Percentiles rank a stretch among this genome's conserved stretches.
These are phyloP conservation scores for Tetrahymena borealis DNA, from an alignment of 73 alveolate genomes.

Conservation along the genomic window DNA sequence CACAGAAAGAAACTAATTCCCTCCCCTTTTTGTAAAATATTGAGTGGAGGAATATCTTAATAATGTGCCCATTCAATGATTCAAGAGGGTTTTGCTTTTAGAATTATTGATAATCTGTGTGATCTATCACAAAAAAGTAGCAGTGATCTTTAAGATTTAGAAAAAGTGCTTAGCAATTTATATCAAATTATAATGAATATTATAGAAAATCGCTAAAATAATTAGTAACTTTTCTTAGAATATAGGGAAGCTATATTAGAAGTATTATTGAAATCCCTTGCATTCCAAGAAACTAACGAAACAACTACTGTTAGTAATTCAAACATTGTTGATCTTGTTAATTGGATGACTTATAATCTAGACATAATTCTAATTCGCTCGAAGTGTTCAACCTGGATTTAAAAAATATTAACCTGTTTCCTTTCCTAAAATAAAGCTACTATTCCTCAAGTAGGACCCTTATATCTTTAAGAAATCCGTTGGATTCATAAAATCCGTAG, in stretches of 20 bases:
- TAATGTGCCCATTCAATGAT: background rate
- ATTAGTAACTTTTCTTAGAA: background rate
- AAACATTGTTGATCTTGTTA: background rate
- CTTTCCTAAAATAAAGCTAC: background rate
- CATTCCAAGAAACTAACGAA: background rate
- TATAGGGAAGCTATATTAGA: background rate
- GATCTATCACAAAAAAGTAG: background rate
- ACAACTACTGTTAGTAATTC: background rate
- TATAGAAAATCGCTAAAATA: background rate
- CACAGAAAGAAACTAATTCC: background rate
- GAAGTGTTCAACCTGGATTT: background rate
- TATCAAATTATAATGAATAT: background rate
- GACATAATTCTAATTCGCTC: background rate
- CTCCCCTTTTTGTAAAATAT: background rate
- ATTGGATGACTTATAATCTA: background rate
- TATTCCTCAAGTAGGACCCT: background rate
- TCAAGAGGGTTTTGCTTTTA: background rate
- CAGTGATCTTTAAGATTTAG: background rate
- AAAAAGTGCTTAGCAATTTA: background rate
- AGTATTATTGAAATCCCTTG: background rate
- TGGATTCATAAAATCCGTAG: background rate
- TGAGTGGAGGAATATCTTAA: background rate
- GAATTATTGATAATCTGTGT: background rate
- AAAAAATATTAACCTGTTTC: background rate
- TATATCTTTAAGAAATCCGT: background rate